Conservation (phyloP, 768 basidiomycete genomes). For the Cantharellus cinnabarinus region DNA sequence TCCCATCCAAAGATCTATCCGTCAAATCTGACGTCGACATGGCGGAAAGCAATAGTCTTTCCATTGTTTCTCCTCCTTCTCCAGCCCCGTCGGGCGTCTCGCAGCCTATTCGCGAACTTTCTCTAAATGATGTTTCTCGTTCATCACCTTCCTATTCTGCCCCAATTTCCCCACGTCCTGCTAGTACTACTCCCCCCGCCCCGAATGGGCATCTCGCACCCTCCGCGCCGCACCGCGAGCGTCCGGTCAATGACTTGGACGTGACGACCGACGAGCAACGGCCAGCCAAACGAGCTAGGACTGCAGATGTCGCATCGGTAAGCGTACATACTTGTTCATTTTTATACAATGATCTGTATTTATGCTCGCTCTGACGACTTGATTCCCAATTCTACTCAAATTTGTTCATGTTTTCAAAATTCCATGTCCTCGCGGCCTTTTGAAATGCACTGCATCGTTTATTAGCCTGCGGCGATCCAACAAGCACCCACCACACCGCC, state of each 20-base stretch:
- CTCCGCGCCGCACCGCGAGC: neutral
- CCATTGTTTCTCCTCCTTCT: neutral
- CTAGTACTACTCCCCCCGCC: neutral
- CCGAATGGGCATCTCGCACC: neutral
- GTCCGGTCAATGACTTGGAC: neutral
- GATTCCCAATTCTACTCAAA: neutral
- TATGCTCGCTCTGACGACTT: neutral
- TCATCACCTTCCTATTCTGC: neutral
- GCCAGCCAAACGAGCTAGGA: slow-evolving; percentile 1
- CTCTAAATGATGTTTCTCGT: neutral
- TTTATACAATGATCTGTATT: neutral
- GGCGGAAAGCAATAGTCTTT: neutral
- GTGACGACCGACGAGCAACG: neutral
- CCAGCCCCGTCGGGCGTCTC: neutral
- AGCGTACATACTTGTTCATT: neutral
- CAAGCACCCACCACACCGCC: neutral
- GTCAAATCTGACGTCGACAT: neutral
- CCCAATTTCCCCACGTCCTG: neutral
- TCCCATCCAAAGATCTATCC: neutral
- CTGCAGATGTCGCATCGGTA: neutral
- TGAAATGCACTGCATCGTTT: neutral
- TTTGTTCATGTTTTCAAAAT: neutral
- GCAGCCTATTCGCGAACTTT: neutral
- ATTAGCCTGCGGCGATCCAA: neutral
- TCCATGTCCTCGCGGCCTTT: neutral